phyloP scores from a whole-genome alignment of 495 filamentous ascomycete species.

The Bacidia gigantensis region DNA sequence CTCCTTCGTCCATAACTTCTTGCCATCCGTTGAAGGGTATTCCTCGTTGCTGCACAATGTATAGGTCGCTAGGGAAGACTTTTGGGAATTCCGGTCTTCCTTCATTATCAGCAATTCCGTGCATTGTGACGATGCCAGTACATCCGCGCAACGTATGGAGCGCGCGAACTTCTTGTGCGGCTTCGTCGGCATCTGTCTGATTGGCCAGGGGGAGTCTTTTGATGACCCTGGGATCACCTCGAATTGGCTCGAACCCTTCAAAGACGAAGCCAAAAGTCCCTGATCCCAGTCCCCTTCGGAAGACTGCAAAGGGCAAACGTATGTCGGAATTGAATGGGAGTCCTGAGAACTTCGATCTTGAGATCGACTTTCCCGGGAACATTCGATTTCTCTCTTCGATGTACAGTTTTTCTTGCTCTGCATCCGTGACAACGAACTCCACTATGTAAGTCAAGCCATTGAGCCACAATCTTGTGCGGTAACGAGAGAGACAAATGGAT shows the following conservation, averaged over 20 bases:
- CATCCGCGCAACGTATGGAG: background rate
- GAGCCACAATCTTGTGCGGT: too few species aligned
- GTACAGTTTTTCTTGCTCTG: too few species aligned
- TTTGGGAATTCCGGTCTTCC: background rate
- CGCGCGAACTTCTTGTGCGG: background rate
- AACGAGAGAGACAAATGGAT: too few species aligned
- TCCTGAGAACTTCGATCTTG: too few species aligned
- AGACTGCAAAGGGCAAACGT: background rate
- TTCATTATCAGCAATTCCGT: background rate
- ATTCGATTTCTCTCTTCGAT: too few species aligned
- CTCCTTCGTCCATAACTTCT: background rate
- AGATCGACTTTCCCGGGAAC: too few species aligned
- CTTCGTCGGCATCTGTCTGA: background rate
- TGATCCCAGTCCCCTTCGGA: background rate
- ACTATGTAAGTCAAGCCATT: too few species aligned
- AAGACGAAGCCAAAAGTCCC: background rate
- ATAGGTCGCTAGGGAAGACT: background rate
- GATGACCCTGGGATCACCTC: background rate
- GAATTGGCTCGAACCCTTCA: background rate
- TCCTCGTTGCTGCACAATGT: background rate
- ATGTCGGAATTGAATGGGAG: too few species aligned
- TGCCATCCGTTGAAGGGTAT: background rate
- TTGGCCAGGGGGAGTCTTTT: background rate
- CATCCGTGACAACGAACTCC: too few species aligned
- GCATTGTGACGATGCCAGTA: background rate